Evolutionary conservation across 257 asterid genomes (phyloP).

Genomic region (Salvia rosmarinus): DNA sequence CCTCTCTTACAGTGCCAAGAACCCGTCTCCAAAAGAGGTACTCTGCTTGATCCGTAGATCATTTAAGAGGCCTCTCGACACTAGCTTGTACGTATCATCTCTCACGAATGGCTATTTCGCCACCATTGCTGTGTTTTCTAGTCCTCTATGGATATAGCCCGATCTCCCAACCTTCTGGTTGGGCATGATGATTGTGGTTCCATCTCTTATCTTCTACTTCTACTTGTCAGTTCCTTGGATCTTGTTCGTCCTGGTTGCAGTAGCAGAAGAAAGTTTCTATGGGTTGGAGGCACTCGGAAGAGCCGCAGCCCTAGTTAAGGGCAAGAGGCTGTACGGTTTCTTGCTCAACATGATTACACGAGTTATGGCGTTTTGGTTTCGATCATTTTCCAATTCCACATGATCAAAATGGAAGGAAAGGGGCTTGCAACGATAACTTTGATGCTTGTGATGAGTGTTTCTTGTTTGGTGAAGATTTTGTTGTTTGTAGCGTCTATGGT

Average conservation of each 20-base stretch:
- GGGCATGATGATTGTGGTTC: constrained; percentile 22
- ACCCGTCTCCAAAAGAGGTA: too few relatives aligned
- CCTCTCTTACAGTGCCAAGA: too few relatives aligned
- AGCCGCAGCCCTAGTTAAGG: constrained; percentile 48
- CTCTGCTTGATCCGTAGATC: too few relatives aligned
- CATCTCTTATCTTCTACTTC: constrained; percentile 29
- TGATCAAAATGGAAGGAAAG: too few relatives aligned
- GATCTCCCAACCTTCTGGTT: too few relatives aligned
- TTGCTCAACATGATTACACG: constrained; percentile 36
- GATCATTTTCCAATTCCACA: constrained; percentile 24
- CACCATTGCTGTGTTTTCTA: too few relatives aligned
- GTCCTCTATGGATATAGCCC: too few relatives aligned
- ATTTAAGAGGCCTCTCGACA: too few relatives aligned
- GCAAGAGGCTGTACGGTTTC: constrained; percentile 50
- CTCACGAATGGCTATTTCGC: too few relatives aligned
- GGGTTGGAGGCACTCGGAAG: constrained; percentile 55
- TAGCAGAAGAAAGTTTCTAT: constrained; percentile 45
- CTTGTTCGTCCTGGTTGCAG: constrained; percentile 50
- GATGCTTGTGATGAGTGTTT: constrained; percentile 23
- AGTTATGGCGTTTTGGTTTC: constrained; percentile 20
- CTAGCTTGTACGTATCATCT: too few relatives aligned
- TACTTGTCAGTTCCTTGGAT: constrained; percentile 44
- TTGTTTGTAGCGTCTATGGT: constrained; percentile 37
- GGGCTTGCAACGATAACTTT: too few relatives aligned
- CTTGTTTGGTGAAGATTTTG: constrained; percentile 40